These are phyloP conservation scores for Ceratobasidium sp. DNA, from an alignment of 1,284 basidiomycete species.

Conservation along the genomic window DNA sequence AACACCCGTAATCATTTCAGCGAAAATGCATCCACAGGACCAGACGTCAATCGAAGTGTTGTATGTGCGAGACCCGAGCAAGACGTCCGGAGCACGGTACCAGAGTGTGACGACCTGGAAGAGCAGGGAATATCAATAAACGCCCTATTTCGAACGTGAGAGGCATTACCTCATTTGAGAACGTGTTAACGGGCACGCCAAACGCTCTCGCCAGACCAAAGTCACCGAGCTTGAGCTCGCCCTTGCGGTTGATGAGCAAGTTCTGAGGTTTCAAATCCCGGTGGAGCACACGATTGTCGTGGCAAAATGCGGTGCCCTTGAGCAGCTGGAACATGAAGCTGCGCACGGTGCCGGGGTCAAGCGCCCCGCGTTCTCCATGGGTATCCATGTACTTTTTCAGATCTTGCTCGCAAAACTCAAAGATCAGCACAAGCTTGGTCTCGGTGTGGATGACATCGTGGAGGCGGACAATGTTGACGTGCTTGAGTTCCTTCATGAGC, in stretches of 20 bases:
- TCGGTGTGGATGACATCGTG: constrained; percentile 99
- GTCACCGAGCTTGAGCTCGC: constrained; percentile 97
- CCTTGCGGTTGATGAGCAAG: constrained; percentile 94
- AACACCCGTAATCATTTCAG: constrained; percentile 97
- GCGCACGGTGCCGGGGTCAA: constrained; percentile 91
- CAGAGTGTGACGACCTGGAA: constrained; percentile 93
- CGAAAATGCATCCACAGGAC: constrained; percentile 99
- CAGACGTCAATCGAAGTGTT: constrained; percentile 99
- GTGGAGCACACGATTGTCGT: constrained; percentile 97
- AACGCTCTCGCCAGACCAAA: constrained; percentile 95
- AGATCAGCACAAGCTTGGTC: constrained; percentile 97
- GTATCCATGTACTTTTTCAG: constrained; percentile 99
- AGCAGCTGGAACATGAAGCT: constrained; percentile 98
- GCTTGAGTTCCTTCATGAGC: constrained; percentile 96
- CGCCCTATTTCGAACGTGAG: constrained; percentile 3
- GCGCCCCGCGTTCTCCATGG: constrained; percentile 92
- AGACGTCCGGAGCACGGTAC: constrained; percentile 98
- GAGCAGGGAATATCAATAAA: constrained; percentile 37
- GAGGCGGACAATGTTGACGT: constrained; percentile 93
- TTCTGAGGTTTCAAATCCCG: constrained; percentile 98
- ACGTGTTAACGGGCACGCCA: constrained; percentile 94
- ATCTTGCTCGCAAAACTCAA: constrained; percentile 98
- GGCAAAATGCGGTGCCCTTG: constrained; percentile 98
- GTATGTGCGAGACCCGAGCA: constrained; percentile 96
- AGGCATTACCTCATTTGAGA: constrained; percentile 84